Conservation (phyloP, 768 basidiomycete genomes). For the Suillus paluster region DNA sequence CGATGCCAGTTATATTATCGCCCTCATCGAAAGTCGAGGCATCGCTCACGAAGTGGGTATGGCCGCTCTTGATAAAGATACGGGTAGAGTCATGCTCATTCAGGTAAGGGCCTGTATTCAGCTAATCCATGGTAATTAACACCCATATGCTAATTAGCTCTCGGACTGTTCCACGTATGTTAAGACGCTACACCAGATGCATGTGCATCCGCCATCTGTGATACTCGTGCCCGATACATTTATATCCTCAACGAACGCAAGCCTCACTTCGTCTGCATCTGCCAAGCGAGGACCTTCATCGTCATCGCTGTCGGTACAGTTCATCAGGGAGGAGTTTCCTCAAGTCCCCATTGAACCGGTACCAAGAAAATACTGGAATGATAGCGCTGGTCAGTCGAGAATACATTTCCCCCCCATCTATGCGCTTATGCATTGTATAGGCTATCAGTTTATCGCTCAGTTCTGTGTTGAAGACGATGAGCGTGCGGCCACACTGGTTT, state of each 20-base stretch:
- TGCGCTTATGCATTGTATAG: constrained; percentile 1
- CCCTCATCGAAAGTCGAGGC: constrained; percentile 78
- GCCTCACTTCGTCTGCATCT: constrained; percentile 36
- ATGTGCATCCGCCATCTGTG: constrained; percentile 69
- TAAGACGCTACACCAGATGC: constrained; percentile 86
- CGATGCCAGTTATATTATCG: constrained; percentile 67
- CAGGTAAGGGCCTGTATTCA: constrained; percentile 56
- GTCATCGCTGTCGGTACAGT: constrained; percentile 71
- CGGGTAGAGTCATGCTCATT: constrained; percentile 73
- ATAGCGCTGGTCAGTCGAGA: constrained; percentile 60
- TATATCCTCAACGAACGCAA: constrained; percentile 58
- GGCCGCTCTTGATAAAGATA: constrained; percentile 82
- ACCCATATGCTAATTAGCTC: constrained; percentile 48
- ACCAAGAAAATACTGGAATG: constrained; percentile 84
- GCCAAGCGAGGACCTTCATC: constrained; percentile 47
- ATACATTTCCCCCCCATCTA: neutral
- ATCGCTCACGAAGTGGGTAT: constrained; percentile 86
- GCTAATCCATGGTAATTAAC: constrained; percentile 9
- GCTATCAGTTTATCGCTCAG: constrained; percentile 77
- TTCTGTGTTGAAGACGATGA: constrained; percentile 83
- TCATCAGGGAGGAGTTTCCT: constrained; percentile 76
- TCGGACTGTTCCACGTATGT: constrained; percentile 89
- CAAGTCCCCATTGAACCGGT: constrained; percentile 70
- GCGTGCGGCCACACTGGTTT: constrained; percentile 76
- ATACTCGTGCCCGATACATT: constrained; percentile 87